Conservation (phyloP, 2,329 filamentous ascomycete species). For the Epichloe sylvatica region DNA sequence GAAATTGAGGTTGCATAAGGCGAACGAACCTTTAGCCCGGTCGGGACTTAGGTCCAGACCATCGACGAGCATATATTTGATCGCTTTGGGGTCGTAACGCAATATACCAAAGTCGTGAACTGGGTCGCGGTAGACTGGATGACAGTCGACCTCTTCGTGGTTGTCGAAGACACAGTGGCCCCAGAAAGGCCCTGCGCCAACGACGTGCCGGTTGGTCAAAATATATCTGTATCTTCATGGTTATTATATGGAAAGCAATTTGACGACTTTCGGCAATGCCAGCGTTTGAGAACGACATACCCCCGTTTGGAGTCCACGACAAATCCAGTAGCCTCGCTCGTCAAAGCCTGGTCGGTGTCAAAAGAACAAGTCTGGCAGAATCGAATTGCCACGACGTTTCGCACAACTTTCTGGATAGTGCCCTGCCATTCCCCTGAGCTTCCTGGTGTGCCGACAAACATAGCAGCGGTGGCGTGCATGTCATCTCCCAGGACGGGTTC, state of each 20-base stretch:
- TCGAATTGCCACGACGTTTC: slow-evolving; percentile 94
- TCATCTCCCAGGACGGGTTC: slow-evolving; percentile 30
- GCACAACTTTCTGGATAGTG: slow-evolving; percentile 86
- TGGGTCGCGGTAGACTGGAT: slow-evolving; percentile 92
- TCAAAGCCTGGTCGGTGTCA: slow-evolving; percentile 87
- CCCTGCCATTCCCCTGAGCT: slow-evolving; percentile 68
- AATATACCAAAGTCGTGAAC: slow-evolving; percentile 98
- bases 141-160: slow-evolving; percentile 90
- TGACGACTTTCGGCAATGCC: neutral
- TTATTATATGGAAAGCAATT: neutral
- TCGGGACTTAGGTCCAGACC: slow-evolving; percentile 73
- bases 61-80: slow-evolving; percentile 91
- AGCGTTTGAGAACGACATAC: slow-evolving; percentile 27
- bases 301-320: slow-evolving; percentile 90
- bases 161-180: slow-evolving; percentile 98
- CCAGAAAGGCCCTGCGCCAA: slow-evolving; percentile 92
- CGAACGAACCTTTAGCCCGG: slow-evolving; percentile 49
- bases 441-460: slow-evolving; percentile 24
- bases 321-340: slow-evolving; percentile 93
- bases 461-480: slow-evolving; percentile 18
- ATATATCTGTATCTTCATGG: slow-evolving; percentile 44
- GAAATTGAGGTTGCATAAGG: neutral
- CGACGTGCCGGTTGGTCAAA: slow-evolving; percentile 81
- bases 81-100: slow-evolving; percentile 85
- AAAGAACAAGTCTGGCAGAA: slow-evolving; percentile 98